Evolutionary conservation across 768 basidiomycete genomes (phyloP), one percentile per base, ranked within the genome.

Genomic region (Piloderma croceum): DNA sequence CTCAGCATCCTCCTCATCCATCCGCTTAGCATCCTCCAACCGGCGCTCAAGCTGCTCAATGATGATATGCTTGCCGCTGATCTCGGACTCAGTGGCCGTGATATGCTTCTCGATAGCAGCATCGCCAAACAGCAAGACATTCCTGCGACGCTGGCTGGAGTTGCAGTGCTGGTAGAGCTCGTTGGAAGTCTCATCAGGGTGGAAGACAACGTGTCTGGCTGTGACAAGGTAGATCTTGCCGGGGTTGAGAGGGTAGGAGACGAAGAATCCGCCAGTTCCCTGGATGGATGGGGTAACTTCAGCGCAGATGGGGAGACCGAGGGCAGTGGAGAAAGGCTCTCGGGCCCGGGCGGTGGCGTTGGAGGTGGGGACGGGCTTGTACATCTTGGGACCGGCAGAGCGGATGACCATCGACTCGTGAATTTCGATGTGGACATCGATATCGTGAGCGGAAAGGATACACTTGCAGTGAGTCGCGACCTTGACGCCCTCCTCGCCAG

Each of bases 251-350:
- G n/a, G 21, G 23, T 49, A 35, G 36, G 49, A 22, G 22, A 57
- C 36, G 41, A 39, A 57, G 43, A 49, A 46, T 12, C 53, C 50
- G 5, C 55, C 37, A 1, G 56, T 57, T 3, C 54, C 55, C 43
- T 47, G 46, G 24, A 54, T n/a, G 33, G 27, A 12, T 33, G 44
- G 32, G n/a, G 44, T 43, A 10, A 13, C 24, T 15, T 24, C 44
- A 43, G 56, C 25, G 39, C 50, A 40, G 37, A 55, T 51, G 1
- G 24, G 39, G 12, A 55, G 49, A 39, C 56, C 51, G n/a, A 58
- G 53, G 15, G 48, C 12, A 24, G 59, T 53, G 39, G 63, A 43
- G 38, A 64, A 45, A 20, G 54, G 61, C 12, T 53, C 45, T n/a
- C 49, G 46, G 32, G 50, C 45, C 12, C 41, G 18, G 24, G 34